These are phyloP conservation scores for Malus hybrid DNA, from an alignment of 331 rosid species.

Conservation along the genomic window DNA sequence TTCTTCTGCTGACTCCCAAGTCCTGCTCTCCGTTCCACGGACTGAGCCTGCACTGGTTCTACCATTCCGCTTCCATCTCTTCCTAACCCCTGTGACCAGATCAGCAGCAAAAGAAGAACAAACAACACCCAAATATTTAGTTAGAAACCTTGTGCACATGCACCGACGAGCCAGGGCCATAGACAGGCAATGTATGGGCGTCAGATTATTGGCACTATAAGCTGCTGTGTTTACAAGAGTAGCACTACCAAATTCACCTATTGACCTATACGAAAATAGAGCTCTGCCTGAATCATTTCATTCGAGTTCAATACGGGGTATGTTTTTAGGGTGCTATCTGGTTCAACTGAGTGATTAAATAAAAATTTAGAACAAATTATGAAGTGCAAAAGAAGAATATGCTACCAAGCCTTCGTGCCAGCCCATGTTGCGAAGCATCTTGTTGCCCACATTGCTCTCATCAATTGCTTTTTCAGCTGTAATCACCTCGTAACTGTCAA, in stretches of 20 bases:
- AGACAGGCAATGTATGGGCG: neutral
- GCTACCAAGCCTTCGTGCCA: conserved; percentile 99
- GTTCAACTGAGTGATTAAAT: neutral
- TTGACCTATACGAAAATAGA: neutral
- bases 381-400: conserved; percentile 34
- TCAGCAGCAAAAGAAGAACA: conserved; percentile 23
- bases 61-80: conserved; percentile 95
- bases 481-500: conserved; percentile 73
- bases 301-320: neutral
- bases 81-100: conserved; percentile 77
- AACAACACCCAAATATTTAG: conserved; percentile 21
- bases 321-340: neutral
- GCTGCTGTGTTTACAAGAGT: neutral
- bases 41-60: conserved; percentile 93
- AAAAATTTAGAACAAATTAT: neutral
- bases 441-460: conserved; percentile 89
- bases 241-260: neutral
- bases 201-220: neutral
- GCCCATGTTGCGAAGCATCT: conserved; percentile 99
- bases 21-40: conserved; percentile 78
- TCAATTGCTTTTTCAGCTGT: conserved; percentile 89
- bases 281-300: neutral
- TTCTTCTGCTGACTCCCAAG: conserved; percentile 95
- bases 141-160: conserved; percentile 24
- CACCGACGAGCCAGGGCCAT: neutral